Evolutionary conservation across 2,329 filamentous ascomycete genomes (phyloP).

Genomic region (Septoria linicola): DNA sequence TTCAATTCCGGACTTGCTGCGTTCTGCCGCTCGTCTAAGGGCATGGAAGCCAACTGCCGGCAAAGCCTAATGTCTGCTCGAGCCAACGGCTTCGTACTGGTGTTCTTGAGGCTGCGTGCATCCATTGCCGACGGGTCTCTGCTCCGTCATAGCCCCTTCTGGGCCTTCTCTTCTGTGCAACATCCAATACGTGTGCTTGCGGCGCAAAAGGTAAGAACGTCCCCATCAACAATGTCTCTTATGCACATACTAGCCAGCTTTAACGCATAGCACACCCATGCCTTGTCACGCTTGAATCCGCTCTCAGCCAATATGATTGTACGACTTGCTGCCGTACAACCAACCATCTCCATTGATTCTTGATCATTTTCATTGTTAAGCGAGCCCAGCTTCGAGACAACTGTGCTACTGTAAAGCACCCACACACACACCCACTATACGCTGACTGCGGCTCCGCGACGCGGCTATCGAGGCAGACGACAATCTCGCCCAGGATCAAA

Average conservation of each 20-base stretch:
- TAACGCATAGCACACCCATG: conserved; percentile 20
- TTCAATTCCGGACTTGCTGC: not conserved
- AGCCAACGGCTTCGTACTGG: conserved; percentile 11
- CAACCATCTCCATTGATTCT: conserved; percentile 27
- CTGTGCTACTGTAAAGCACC: conserved; percentile 21
- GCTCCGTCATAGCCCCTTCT: conserved; percentile 14
- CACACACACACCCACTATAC: conserved; percentile 9
- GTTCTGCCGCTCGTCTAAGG: conserved; percentile 22
- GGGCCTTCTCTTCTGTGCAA: conserved; percentile 12
- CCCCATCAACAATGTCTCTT: conserved; percentile 17
- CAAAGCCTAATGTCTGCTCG: conserved; percentile 8
- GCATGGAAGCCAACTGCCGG: conserved; percentile 23
- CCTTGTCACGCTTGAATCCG: conserved; percentile 19
- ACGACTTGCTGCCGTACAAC: conserved; percentile 35
- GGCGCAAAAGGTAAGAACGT: conserved; percentile 17
- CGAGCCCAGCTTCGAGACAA: conserved; percentile 20
- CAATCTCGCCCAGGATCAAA: conserved; percentile 10
- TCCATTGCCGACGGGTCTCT: conserved; percentile 5
- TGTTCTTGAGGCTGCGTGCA: conserved; percentile 10
- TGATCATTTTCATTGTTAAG: conserved; percentile 26
- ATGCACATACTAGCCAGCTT: conserved; percentile 25
- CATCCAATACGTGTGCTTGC: conserved; percentile 15
- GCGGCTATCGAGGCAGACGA: conserved; percentile 18
- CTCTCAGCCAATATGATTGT: conserved; percentile 33
- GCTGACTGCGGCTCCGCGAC: conserved; percentile 16